phyloP scores from a whole-genome alignment of 2,329 filamentous ascomycete genomes.

The Pseudogymnoascus sp. region DNA sequence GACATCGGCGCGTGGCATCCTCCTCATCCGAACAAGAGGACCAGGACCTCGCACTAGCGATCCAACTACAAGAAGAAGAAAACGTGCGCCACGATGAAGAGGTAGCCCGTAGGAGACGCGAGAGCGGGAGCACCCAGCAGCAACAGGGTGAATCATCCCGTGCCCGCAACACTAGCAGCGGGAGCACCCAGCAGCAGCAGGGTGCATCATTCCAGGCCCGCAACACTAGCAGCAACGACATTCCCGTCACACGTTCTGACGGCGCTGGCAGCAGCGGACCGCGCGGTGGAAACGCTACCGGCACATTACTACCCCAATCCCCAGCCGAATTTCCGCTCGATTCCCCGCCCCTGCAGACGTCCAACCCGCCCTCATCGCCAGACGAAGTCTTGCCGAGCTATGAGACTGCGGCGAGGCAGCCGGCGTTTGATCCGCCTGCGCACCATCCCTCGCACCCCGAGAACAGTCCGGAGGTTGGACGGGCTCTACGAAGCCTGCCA shows the following conservation, averaged over 20 bases:
- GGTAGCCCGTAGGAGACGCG: conserved; percentile 52
- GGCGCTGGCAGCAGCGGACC: conserved; percentile 21
- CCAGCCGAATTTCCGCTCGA: conserved; percentile 16
- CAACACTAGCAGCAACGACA: conserved; percentile 19
- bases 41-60: conserved; percentile 71
- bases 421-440: conserved; percentile 44
- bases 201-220: conserved; percentile 29
- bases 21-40: conserved; percentile 60
- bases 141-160: conserved; percentile 41
- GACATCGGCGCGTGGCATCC: conserved; percentile 5
- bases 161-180: neutral
- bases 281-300: conserved; percentile 13
- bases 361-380: conserved; percentile 15
- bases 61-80: conserved; percentile 93
- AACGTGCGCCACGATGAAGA: conserved; percentile 63
- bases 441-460: conserved; percentile 35
- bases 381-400: conserved; percentile 55
- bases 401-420: conserved; percentile 50
- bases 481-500: conserved; percentile 16
- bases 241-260: conserved; percentile 22
- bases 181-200: too few species aligned
- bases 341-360: neutral
- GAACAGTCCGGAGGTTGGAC: conserved; percentile 21
- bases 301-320: conserved; percentile 25
- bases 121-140: conserved; percentile 59